Evolutionary conservation across 768 basidiomycete genomes (phyloP).

Genomic region (Macrolepiota albuminosa): DNA sequence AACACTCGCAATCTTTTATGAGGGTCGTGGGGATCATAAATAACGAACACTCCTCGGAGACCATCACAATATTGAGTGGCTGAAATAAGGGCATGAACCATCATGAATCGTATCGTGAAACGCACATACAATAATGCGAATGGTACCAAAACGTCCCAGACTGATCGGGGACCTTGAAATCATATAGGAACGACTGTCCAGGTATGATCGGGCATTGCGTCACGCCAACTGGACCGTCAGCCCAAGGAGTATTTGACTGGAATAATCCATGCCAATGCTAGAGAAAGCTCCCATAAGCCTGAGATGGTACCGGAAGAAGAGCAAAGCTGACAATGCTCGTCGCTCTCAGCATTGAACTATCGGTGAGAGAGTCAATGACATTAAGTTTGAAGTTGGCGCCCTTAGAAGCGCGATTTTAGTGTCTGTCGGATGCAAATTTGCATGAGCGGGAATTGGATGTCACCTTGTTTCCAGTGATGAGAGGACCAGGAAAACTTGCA

Average conservation of each 20-base stretch:
- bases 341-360: not conserved
- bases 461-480: slow-evolving; percentile 2
- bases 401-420: not conserved
- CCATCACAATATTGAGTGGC: slow-evolving; percentile 13
- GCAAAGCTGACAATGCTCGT: slow-evolving; percentile 2
- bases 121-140: slow-evolving; percentile 2
- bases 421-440: not conserved
- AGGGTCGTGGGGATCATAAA: slow-evolving; percentile 33
- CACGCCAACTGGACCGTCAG: slow-evolving; percentile 1
- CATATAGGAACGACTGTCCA: slow-evolving; percentile 1
- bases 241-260: not conserved
- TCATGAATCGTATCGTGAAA: not conserved
- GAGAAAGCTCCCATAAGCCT: not conserved
- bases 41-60: slow-evolving; percentile 7
- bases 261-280: slow-evolving; percentile 6
- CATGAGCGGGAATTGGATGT: not conserved
- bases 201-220: slow-evolving; percentile 3
- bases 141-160: slow-evolving; percentile 6
- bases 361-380: not conserved
- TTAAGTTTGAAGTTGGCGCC: not conserved
- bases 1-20: not conserved
- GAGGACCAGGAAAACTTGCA: not conserved
- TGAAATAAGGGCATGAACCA: not conserved
- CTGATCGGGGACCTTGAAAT: not conserved
- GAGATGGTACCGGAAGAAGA: not conserved